phyloP scores from a whole-genome alignment of 345 rosid genomes.

The Kandelia obovata region DNA sequence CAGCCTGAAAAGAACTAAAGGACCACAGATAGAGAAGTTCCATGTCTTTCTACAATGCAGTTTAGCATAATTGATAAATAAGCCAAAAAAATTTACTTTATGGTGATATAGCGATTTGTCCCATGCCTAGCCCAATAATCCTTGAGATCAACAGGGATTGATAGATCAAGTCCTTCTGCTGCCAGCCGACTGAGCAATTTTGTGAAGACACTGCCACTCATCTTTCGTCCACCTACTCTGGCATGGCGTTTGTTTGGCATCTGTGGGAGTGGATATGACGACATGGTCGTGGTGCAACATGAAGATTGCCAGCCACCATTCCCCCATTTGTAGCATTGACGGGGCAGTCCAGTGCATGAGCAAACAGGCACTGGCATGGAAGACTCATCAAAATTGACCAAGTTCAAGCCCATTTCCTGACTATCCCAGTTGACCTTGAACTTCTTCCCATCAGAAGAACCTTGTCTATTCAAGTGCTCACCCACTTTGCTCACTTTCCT shows the following conservation, averaged over 20 bases:
- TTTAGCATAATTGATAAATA: constrained; percentile 13
- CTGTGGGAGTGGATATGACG: constrained; percentile 79
- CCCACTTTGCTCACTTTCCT: constrained; percentile 52
- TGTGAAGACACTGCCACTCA: constrained; percentile 81
- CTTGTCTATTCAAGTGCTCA: constrained; percentile 56
- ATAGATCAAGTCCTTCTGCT: constrained; percentile 59
- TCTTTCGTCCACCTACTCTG: constrained; percentile 87
- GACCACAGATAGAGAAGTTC: constrained; percentile 16
- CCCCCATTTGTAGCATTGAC: constrained; percentile 96
- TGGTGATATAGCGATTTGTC: constrained; percentile 90
- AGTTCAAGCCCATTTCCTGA: constrained; percentile 57
- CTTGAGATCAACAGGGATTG: constrained; percentile 70
- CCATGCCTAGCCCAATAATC: constrained; percentile 94
- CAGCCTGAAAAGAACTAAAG: constrained; percentile 10
- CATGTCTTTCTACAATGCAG: constrained; percentile 21
- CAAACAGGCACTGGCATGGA: constrained; percentile 81
- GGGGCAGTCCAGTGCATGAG: constrained; percentile 80
- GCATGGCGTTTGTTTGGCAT: constrained; percentile 88
- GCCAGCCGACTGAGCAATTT: constrained; percentile 75
- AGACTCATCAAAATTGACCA: constrained; percentile 54
- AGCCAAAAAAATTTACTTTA: constrained; percentile 47
- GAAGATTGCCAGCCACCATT: constrained; percentile 98
- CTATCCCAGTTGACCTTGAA: constrained; percentile 62
- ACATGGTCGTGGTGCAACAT: constrained; percentile 88
- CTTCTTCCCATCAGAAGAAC: constrained; percentile 51